phyloP scores from a whole-genome alignment of 495 filamentous ascomycete species.

The Aspergillus diversus region DNA sequence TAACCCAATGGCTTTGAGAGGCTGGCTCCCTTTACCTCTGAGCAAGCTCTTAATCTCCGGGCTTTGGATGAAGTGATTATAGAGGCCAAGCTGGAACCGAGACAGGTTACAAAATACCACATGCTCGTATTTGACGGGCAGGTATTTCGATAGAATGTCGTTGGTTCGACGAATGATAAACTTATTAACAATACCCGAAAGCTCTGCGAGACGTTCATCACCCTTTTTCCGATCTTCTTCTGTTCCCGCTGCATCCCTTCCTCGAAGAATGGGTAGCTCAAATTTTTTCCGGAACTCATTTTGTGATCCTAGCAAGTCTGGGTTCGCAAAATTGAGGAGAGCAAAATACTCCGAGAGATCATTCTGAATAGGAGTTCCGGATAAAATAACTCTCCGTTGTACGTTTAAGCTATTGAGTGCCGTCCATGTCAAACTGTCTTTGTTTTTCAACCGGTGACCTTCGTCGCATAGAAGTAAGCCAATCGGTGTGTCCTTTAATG shows the following conservation, averaged over 20 bases:
- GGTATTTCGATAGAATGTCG: conserved; percentile 96
- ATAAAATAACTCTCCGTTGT: conserved; percentile 88
- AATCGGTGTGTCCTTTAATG: conserved; percentile 83
- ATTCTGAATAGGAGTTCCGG: conserved; percentile 97
- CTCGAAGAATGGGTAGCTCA: conserved; percentile 89
- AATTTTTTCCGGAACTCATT: conserved; percentile 94
- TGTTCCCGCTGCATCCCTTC: conserved; percentile 87
- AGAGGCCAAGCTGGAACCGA: conserved; percentile 88
- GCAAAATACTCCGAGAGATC: conserved; percentile 98
- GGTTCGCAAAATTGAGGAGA: conserved; percentile 95
- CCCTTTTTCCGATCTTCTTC: conserved; percentile 83
- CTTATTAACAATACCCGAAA: conserved; percentile 88
- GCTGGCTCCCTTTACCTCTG: conserved; percentile 92
- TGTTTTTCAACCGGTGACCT: conserved; percentile 97
- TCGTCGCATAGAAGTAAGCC: conserved; percentile 97
- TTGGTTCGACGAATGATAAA: conserved; percentile 99
- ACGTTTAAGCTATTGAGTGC: conserved; percentile 91
- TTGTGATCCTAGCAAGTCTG: conserved; percentile 84
- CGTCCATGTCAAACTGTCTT: conserved; percentile 90
- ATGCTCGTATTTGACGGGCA: conserved; percentile 98
- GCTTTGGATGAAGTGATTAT: conserved; percentile 95
- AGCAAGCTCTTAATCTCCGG: conserved; percentile 93
- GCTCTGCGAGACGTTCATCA: conserved; percentile 79
- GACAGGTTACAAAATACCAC: conserved; percentile 99
- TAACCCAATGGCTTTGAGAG: conserved; percentile 92